phyloP scores from a whole-genome alignment of 2,329 filamentous ascomycete species.

The Fusarium albidum region DNA sequence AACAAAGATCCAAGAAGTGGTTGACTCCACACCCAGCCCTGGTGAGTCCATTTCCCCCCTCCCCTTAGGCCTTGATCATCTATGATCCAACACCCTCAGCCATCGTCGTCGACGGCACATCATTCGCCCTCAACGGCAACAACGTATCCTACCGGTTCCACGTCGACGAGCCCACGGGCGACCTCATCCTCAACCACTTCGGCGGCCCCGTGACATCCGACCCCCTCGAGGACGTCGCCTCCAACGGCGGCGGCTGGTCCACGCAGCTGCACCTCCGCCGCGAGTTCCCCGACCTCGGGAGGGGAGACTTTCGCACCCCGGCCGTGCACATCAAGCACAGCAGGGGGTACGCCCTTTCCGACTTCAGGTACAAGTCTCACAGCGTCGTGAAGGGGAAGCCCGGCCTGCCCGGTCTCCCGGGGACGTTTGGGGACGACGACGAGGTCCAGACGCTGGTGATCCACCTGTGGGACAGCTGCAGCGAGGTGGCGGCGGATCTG shows the following conservation, averaged over 20 bases:
- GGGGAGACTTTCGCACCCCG: slow-evolving; percentile 69
- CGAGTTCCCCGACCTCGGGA: slow-evolving; percentile 70
- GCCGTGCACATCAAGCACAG: slow-evolving; percentile 68
- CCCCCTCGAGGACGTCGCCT: slow-evolving; percentile 49
- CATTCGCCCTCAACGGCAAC: slow-evolving; percentile 64
- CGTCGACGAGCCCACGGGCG: slow-evolving; percentile 62
- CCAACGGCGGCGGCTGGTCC: slow-evolving; percentile 59
- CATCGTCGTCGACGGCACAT: slow-evolving; percentile 61
- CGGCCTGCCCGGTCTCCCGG: slow-evolving; percentile 61
- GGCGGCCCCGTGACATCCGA: slow-evolving; percentile 64
- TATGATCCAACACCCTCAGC: slow-evolving; percentile 44
- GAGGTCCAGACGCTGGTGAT: slow-evolving; percentile 68
- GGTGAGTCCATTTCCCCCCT: slow-evolving; percentile 1
- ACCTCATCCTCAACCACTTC: slow-evolving; percentile 69
- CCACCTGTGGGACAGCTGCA: slow-evolving; percentile 66
- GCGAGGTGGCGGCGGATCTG: slow-evolving; percentile 64
- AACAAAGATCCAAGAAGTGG: neutral
- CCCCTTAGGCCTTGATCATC: neutral
- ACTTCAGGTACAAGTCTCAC: slow-evolving; percentile 66
- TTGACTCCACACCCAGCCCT: slow-evolving; percentile 1
- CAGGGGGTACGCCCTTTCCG: slow-evolving; percentile 65
- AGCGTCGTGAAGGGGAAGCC: slow-evolving; percentile 65
- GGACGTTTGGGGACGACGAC: slow-evolving; percentile 63
- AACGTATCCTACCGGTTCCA: slow-evolving; percentile 70
- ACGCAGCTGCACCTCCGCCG: slow-evolving; percentile 60